These are phyloP conservation scores for Globisporangium spinosum DNA, from an alignment of 352 stramenopile genomes.

Conservation along the genomic window DNA sequence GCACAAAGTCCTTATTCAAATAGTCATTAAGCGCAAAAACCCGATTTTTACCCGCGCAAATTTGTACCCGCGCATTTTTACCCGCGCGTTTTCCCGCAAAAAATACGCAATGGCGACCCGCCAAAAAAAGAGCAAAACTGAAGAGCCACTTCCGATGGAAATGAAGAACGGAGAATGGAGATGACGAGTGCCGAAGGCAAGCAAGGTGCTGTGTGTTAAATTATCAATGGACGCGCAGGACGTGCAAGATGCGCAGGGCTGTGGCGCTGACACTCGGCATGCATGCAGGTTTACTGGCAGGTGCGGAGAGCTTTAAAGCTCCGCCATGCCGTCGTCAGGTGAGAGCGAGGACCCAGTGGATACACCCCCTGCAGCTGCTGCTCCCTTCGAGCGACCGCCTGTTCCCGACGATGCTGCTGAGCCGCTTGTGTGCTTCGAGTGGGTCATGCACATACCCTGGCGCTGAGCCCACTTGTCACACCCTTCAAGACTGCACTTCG, in stretches of 20 bases:
- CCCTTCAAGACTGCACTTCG: constrained; percentile 58
- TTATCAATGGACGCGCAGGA: not conserved
- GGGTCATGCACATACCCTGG: constrained; percentile 82
- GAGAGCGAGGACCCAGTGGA: not conserved
- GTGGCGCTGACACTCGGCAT: not conserved
- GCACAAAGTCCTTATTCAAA: not conserved
- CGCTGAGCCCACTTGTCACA: constrained; percentile 86
- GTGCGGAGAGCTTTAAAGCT: not conserved
- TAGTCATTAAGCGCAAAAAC: constrained; percentile 8
- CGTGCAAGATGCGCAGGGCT: not conserved
- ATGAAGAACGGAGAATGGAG: not conserved
- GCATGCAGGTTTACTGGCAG: not conserved
- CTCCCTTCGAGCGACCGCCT: not conserved
- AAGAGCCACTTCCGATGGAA: not conserved
- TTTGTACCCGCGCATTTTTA: constrained; percentile 25
- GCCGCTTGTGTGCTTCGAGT: constrained; percentile 52
- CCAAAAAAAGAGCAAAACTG: not conserved
- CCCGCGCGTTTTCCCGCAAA: constrained; percentile 38
- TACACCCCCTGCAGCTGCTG: not conserved
- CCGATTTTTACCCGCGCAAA: too few species aligned
- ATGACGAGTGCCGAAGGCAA: not conserved
- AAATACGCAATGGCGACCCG: constrained; percentile 4
- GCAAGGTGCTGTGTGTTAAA: not conserved
- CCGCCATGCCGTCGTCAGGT: not conserved
- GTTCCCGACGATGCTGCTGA: not conserved